Percentiles rank a stretch among this genome's conserved stretches.
Conservation (phyloP, 2,329 filamentous ascomycete genomes). For the Zymoseptoria tritici region DNA sequence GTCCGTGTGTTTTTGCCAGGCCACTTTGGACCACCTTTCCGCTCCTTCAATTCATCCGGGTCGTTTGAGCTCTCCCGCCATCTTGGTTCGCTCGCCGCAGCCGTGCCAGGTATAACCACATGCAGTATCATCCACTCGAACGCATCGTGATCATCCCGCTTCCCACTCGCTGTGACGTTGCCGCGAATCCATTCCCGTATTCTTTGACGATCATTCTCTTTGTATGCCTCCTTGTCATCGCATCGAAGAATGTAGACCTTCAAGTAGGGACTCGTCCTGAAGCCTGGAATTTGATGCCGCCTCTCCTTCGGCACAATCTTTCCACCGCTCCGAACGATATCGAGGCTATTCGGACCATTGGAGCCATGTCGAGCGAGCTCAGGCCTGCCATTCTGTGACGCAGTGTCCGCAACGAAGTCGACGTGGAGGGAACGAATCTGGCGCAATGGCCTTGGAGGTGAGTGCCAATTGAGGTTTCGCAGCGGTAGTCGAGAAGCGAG, state of each 20-base stretch:
- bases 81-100: conserved; percentile 69
- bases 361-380: conserved; percentile 13
- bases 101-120: conserved; percentile 80
- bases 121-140: conserved; percentile 94
- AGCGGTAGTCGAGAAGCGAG: conserved; percentile 74
- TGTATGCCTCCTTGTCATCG: conserved; percentile 94
- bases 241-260: conserved; percentile 85
- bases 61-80: conserved; percentile 44
- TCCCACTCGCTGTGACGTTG: conserved; percentile 58
- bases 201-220: conserved; percentile 65
- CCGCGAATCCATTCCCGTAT: conserved; percentile 87
- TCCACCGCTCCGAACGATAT: conserved; percentile 34
- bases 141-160: conserved; percentile 88
- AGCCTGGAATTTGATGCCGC: conserved; percentile 88
- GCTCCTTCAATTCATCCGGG: conserved; percentile 56
- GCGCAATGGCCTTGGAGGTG: conserved; percentile 78
- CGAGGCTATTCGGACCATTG: conserved; percentile 32
- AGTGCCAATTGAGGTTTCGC: conserved; percentile 94
- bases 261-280: conserved; percentile 87
- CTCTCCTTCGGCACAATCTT: conserved; percentile 45
- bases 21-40: conserved; percentile 63
- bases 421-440: conserved; percentile 91
- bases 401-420: conserved; percentile 59
- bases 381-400: conserved; percentile 21
- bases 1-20: conserved; percentile 69